Evolutionary conservation across 2,329 filamentous ascomycete species (phyloP).

Genomic region (Fusarium pininemorale): DNA sequence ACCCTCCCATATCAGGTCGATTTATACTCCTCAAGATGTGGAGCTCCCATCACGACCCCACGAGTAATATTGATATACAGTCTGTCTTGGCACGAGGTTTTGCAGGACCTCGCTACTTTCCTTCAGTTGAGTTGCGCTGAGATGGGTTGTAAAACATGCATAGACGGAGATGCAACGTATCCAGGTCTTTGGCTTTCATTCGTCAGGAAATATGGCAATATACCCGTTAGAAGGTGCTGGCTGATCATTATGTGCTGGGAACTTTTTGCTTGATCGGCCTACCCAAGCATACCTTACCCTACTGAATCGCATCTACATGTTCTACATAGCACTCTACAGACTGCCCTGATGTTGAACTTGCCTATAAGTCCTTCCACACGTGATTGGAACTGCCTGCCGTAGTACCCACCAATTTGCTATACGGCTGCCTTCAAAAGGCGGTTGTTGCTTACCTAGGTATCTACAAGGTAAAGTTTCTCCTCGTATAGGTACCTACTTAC

Average conservation of each 20-base stretch:
- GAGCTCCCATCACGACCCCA: conserved; percentile 74
- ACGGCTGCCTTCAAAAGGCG: not conserved
- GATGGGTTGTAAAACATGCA: not conserved
- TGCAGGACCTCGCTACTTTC: conserved; percentile 86
- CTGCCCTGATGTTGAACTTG: not conserved
- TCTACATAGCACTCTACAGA: not conserved
- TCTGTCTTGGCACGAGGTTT: conserved; percentile 85
- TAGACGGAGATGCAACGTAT: not conserved
- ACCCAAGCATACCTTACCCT: not conserved
- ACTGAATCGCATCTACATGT: not conserved
- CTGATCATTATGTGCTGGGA: not conserved
- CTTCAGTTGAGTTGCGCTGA: conserved; percentile 70
- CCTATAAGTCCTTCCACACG: not conserved
- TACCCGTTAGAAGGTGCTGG: conserved; percentile 2
- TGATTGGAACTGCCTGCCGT: not conserved
- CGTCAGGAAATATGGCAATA: conserved; percentile 5
- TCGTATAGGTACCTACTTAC: not conserved
- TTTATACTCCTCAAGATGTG: conserved; percentile 92
- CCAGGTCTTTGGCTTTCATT: not conserved
- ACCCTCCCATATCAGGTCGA: conserved; percentile 81
- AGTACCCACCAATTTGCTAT: not conserved
- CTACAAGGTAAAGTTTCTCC: not conserved
- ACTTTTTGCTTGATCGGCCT: not conserved
- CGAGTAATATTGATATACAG: conserved; percentile 86
- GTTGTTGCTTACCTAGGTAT: not conserved